Evolutionary conservation across 768 basidiomycete species (phyloP).

Genomic region (Calvatia gigantea): DNA sequence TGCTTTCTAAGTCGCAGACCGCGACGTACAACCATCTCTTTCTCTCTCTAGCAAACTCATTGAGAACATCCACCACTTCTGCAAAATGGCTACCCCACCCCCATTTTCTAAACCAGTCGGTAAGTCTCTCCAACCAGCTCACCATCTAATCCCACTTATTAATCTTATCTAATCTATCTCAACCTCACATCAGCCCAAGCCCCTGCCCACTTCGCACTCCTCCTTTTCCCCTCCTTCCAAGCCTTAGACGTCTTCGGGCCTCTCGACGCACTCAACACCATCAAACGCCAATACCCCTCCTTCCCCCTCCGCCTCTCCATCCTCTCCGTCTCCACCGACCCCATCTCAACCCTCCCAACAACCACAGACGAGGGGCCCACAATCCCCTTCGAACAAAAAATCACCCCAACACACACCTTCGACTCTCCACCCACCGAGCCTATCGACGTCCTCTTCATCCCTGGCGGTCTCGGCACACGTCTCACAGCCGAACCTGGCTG

Average conservation of each 20-base stretch:
- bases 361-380: neutral
- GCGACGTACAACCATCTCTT: too few species aligned
- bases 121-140: neutral
- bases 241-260: slow-evolving; percentile 34
- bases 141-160: neutral
- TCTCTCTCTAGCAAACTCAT: neutral
- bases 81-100: slow-evolving; percentile 6
- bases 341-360: slow-evolving; percentile 30
- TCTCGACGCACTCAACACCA: slow-evolving; percentile 28
- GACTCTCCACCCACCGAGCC: slow-evolving; percentile 5
- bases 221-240: slow-evolving; percentile 29
- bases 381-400: slow-evolving; percentile 28
- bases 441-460: slow-evolving; percentile 33
- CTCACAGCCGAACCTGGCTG: slow-evolving; percentile 17
- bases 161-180: neutral
- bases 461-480: slow-evolving; percentile 26
- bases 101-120: slow-evolving; percentile 7
- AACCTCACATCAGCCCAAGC: slow-evolving; percentile 16
- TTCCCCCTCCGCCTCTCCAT: slow-evolving; percentile 23
- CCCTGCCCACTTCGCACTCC: slow-evolving; percentile 25
- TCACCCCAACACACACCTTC: slow-evolving; percentile 37
- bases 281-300: slow-evolving; percentile 23
- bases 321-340: slow-evolving; percentile 27
- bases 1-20: too few species aligned
- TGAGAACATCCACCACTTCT: neutral